phyloP scores from a whole-genome alignment of 2,329 filamentous ascomycete genomes.

The Rosellinia necatrix region DNA sequence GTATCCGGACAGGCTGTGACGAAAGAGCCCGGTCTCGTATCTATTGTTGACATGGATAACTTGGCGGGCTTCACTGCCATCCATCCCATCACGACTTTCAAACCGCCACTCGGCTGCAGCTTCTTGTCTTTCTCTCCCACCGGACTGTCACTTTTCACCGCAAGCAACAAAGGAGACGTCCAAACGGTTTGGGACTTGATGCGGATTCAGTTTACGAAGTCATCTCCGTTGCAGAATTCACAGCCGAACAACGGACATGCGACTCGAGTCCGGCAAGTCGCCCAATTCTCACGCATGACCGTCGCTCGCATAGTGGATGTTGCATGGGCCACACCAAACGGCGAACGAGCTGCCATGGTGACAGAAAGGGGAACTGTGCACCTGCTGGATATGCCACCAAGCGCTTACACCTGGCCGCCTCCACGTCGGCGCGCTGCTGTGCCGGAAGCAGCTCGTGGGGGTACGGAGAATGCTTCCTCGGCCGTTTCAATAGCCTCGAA shows the following conservation, averaged over 20 bases:
- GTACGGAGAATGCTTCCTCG: slow-evolving; percentile 54
- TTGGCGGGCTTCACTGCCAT: slow-evolving; percentile 57
- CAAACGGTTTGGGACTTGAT: slow-evolving; percentile 83
- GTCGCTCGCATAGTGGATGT: slow-evolving; percentile 90
- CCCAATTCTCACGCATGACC: slow-evolving; percentile 88
- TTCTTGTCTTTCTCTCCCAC: slow-evolving; percentile 79
- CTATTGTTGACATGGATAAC: slow-evolving; percentile 71
- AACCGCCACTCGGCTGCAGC: slow-evolving; percentile 74
- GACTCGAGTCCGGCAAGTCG: slow-evolving; percentile 77
- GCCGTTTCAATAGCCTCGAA: slow-evolving; percentile 73
- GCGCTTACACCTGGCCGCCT: slow-evolving; percentile 86
- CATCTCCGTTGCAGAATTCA: slow-evolving; percentile 61
- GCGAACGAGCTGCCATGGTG: slow-evolving; percentile 83
- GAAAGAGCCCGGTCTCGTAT: slow-evolving; percentile 74
- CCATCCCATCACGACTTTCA: slow-evolving; percentile 72
- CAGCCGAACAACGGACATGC: slow-evolving; percentile 53
- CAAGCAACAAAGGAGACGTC: slow-evolving; percentile 82
- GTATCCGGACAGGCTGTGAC: slow-evolving; percentile 59
- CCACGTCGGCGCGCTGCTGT: slow-evolving; percentile 57
- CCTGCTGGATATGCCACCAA: slow-evolving; percentile 82
- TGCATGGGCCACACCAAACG: slow-evolving; percentile 80
- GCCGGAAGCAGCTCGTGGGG: slow-evolving; percentile 51
- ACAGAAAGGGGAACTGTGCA: slow-evolving; percentile 96
- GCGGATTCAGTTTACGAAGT: slow-evolving; percentile 65
- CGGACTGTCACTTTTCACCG: slow-evolving; percentile 75